Percentiles rank a stretch among this genome's conserved stretches.
Conservation (phyloP, 148 eudicot species). For the Pharnaceum exiguum region DNA sequence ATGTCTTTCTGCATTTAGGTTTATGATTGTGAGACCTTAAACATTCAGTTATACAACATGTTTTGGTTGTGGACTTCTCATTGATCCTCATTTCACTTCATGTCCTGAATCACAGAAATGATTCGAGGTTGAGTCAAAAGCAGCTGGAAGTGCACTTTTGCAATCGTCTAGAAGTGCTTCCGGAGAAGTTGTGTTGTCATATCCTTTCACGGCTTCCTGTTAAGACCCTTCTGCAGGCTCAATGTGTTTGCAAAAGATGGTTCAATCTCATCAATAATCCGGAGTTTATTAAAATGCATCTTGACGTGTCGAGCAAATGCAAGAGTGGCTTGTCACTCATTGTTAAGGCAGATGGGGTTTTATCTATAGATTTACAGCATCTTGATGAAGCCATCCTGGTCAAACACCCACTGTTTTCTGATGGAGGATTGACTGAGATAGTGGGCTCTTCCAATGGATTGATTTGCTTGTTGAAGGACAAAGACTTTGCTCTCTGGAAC, state of each 20-base stretch:
- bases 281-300: conserved; percentile 4
- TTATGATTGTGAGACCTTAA: too few species aligned
- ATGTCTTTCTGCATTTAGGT: too few species aligned
- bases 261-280: background rate
- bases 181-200: background rate
- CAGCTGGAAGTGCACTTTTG: background rate
- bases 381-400: conserved; percentile 1
- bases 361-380: background rate
- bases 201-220: conserved; percentile 2
- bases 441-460: conserved; percentile 8
- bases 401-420: background rate
- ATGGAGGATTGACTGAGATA: background rate
- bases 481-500: conserved; percentile 1
- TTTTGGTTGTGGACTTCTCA: too few species aligned
- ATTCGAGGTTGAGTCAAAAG: too few species aligned
- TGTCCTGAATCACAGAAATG: background rate
- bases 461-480: conserved; percentile 1
- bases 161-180: background rate
- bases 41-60: too few species aligned
- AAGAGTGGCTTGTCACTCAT: background rate
- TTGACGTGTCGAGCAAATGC: background rate
- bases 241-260: conserved; percentile 6
- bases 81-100: too few species aligned
- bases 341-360: background rate
- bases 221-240: background rate